Conservation (phyloP, 192 early-diverging fungal species). For the Cetraspora pellucida region DNA sequence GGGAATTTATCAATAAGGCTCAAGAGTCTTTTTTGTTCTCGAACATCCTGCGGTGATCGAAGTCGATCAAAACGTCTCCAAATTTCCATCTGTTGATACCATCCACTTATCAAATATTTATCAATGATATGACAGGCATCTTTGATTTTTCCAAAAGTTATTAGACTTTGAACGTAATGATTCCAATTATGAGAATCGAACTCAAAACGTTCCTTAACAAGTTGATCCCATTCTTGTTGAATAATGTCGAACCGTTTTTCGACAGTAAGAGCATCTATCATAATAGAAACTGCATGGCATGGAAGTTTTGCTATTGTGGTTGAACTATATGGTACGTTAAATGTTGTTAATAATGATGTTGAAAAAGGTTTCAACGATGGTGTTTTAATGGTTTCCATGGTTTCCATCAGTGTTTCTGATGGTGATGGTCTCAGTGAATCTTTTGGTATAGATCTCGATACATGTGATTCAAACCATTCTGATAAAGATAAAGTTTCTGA, state of each 20-base stretch:
- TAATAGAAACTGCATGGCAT: slow-evolving; percentile 48
- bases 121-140: slow-evolving; percentile 47
- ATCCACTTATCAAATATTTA: slow-evolving; percentile 39
- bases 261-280: slow-evolving; percentile 45
- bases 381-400: neutral
- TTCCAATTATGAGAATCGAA: slow-evolving; percentile 63
- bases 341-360: slow-evolving; percentile 14
- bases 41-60: neutral
- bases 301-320: slow-evolving; percentile 21
- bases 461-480: neutral
- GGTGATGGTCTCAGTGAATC: neutral
- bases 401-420: neutral
- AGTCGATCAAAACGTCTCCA: slow-evolving; percentile 1
- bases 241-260: slow-evolving; percentile 40
- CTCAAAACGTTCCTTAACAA: slow-evolving; percentile 39
- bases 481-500: neutral
- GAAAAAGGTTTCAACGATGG: neutral
- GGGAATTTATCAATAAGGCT: neutral
- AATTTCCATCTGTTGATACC: slow-evolving; percentile 14
- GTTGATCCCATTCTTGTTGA: slow-evolving; percentile 43
- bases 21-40: slow-evolving; percentile 1
- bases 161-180: slow-evolving; percentile 45
- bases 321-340: slow-evolving; percentile 34
- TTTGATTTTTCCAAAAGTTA: slow-evolving; percentile 35
- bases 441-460: neutral